Evolutionary conservation across 768 basidiomycete species (phyloP).

Genomic region (Collybia sordida): DNA sequence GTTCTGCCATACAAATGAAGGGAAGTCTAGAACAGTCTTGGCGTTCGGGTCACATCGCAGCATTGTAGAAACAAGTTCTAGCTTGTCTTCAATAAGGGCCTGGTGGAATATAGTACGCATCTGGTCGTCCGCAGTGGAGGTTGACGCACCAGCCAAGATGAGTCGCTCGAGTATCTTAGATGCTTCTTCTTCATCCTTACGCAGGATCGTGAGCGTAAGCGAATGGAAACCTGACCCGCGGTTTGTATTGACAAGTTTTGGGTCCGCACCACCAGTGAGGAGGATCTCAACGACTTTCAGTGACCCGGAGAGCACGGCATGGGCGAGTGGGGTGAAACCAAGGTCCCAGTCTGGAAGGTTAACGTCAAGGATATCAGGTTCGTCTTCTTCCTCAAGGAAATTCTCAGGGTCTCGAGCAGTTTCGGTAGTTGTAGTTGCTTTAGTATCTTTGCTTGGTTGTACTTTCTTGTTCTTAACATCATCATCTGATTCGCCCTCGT

Average conservation of each 20-base stretch:
- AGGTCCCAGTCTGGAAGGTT: conserved; percentile 60
- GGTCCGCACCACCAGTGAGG: conserved; percentile 46
- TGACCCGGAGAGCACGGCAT: conserved; percentile 50
- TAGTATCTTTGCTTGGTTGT: conserved; percentile 21
- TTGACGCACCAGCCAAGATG: conserved; percentile 38
- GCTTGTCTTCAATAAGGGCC: conserved; percentile 32
- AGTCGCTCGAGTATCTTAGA: conserved; percentile 39
- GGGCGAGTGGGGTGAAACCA: conserved; percentile 48
- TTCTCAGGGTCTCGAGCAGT: conserved; percentile 26
- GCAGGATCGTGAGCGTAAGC: conserved; percentile 36
- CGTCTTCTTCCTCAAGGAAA: conserved; percentile 48
- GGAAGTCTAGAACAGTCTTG: conserved; percentile 36
- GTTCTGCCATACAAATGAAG: conserved; percentile 22
- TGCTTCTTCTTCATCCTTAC: conserved; percentile 39
- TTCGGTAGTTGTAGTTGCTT: conserved; percentile 14
- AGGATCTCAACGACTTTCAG: conserved; percentile 44
- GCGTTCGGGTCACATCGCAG: conserved; percentile 42
- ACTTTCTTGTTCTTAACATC: conserved; percentile 25
- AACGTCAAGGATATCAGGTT: conserved; percentile 56
- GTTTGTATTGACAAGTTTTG: conserved; percentile 24
- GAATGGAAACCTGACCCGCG: conserved; percentile 30
- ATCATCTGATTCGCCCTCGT: conserved; percentile 24
- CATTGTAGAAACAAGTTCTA: conserved; percentile 38
- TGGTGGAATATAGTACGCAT: conserved; percentile 42
- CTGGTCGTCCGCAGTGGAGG: conserved; percentile 36